phyloP scores from a whole-genome alignment of 2,329 filamentous ascomycete genomes.

The Fusarium pseudoanthophilum region DNA sequence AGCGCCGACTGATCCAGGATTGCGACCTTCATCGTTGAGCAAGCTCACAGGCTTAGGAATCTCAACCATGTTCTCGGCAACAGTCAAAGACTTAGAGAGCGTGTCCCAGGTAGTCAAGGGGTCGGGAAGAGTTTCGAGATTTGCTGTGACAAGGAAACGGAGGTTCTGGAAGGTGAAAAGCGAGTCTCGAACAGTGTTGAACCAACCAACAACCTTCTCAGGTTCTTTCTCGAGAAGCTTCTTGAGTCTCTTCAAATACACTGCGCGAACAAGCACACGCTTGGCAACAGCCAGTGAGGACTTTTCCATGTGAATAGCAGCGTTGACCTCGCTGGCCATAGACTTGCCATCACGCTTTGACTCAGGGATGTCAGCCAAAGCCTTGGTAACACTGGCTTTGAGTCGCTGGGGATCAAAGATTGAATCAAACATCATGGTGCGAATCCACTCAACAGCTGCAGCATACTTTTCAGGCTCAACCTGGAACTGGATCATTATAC shows the following conservation, averaged over 20 bases:
- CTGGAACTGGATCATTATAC: conserved; percentile 83
- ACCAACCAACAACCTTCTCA: conserved; percentile 77
- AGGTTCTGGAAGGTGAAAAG: conserved; percentile 89
- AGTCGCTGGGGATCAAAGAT: conserved; percentile 80
- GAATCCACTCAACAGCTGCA: conserved; percentile 83
- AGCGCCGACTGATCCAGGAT: conserved; percentile 77
- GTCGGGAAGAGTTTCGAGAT: conserved; percentile 76
- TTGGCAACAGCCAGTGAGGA: conserved; percentile 81
- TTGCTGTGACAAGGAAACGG: conserved; percentile 83
- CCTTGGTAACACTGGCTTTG: conserved; percentile 76
- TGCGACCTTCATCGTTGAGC: conserved; percentile 79
- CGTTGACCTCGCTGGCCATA: conserved; percentile 73
- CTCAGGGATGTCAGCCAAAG: conserved; percentile 91
- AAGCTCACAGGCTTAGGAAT: conserved; percentile 76
- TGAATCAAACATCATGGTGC: conserved; percentile 86
- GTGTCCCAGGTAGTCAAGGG: conserved; percentile 83
- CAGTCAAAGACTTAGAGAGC: conserved; percentile 54
- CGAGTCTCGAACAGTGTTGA: conserved; percentile 78
- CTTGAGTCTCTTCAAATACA: conserved; percentile 87
- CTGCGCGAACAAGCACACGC: conserved; percentile 84
- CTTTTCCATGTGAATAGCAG: conserved; percentile 82
- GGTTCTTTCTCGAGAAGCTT: conserved; percentile 83
- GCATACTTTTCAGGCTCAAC: conserved; percentile 90
- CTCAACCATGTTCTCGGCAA: conserved; percentile 66
- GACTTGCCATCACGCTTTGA: conserved; percentile 84